Evolutionary conservation across 495 filamentous ascomycete species (phyloP).

Genomic region (Neurospora sp.): DNA sequence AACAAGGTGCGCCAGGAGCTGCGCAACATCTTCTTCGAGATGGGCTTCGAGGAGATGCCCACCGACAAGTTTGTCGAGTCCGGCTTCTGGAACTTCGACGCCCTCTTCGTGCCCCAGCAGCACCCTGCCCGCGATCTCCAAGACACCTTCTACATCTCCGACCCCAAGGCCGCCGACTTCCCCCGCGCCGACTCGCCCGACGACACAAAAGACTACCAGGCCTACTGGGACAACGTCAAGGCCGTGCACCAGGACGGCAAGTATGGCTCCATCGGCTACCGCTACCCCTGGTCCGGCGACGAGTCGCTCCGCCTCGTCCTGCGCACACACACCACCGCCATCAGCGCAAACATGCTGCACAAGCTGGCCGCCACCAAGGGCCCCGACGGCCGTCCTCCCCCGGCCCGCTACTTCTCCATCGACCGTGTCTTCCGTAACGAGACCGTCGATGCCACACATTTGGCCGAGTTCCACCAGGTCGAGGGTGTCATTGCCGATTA

Average conservation of each 20-base stretch:
- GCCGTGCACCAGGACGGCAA: slow-evolving; percentile 77
- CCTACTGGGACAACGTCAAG: slow-evolving; percentile 78
- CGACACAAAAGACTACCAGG: slow-evolving; percentile 67
- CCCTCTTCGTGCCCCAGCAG: slow-evolving; percentile 94
- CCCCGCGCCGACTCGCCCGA: slow-evolving; percentile 47
- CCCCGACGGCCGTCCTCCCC: slow-evolving; percentile 41
- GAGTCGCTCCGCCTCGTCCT: slow-evolving; percentile 84
- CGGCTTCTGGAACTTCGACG: slow-evolving; percentile 97
- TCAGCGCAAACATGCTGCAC: slow-evolving; percentile 80
- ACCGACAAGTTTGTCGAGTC: slow-evolving; percentile 79
- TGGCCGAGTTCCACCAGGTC: slow-evolving; percentile 97
- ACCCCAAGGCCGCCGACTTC: slow-evolving; percentile 65
- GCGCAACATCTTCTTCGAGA: slow-evolving; percentile 81
- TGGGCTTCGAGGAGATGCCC: slow-evolving; percentile 79
- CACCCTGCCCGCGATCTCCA: slow-evolving; percentile 93
- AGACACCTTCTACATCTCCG: slow-evolving; percentile 97
- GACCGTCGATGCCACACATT: slow-evolving; percentile 89
- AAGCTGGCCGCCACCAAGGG: slow-evolving; percentile 63
- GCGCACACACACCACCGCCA: slow-evolving; percentile 90
- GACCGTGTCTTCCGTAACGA: slow-evolving; percentile 86
- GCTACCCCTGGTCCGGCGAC: slow-evolving; percentile 84
- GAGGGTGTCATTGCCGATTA: slow-evolving; percentile 98
- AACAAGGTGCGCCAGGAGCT: slow-evolving; percentile 93
- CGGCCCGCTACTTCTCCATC: slow-evolving; percentile 92
- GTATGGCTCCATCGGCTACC: slow-evolving; percentile 89